Percentiles rank a stretch among this genome's conserved stretches.
phyloP scores from a whole-genome alignment of 768 basidiomycete genomes.

The Mycena capillaripes region DNA sequence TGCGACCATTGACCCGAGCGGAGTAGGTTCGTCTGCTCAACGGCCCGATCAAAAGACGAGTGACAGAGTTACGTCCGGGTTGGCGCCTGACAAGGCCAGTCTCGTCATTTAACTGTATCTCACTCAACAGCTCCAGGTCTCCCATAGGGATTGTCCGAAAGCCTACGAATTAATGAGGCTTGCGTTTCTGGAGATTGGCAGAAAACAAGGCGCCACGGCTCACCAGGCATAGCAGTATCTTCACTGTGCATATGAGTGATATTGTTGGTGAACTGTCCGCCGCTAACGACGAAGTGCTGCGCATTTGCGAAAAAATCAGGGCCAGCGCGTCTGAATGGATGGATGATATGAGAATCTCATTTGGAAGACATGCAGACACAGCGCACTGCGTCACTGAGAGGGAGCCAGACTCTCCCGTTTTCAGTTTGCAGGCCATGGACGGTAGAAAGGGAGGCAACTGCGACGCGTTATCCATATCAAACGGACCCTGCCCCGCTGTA shows the following conservation, averaged over 20 bases:
- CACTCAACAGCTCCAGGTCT: not conserved
- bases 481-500: too few relatives aligned
- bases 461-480: too few relatives aligned
- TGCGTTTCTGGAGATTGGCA: not conserved
- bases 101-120: not conserved
- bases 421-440: too few relatives aligned
- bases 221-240: not conserved
- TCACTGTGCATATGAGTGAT: not conserved
- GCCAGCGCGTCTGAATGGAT: not conserved
- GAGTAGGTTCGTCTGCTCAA: slow-evolving; percentile 15
- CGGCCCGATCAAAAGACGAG: not conserved
- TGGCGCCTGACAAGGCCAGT: not conserved
- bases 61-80: not conserved
- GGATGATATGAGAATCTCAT: not conserved
- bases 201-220: not conserved
- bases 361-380: not conserved
- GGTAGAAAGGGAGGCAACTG: too few relatives aligned
- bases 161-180: not conserved
- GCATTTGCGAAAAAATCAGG: slow-evolving; percentile 12
- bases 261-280: slow-evolving; percentile 8
- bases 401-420: too few relatives aligned
- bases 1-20: slow-evolving; percentile 9
- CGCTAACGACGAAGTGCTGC: slow-evolving; percentile 12
- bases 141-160: slow-evolving; percentile 12
- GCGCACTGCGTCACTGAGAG: not conserved